phyloP scores from a whole-genome alignment of 192 early-diverging fungal species.

The Podila epicladia region DNA sequence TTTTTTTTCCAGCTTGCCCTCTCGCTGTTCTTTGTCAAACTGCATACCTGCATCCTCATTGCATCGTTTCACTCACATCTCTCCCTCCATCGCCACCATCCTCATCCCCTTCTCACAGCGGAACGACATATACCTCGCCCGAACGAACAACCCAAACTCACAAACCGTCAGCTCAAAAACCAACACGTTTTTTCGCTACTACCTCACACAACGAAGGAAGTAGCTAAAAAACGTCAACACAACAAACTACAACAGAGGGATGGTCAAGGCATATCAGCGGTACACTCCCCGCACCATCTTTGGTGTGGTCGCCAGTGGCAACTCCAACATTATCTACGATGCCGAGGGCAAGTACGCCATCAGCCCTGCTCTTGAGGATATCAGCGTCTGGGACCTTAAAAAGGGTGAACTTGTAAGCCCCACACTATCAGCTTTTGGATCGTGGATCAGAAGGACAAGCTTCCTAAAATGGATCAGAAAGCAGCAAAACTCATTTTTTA shows the following conservation, averaged over 20 bases:
- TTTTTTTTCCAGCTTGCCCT: slow-evolving; percentile 21
- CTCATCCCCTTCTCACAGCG: not conserved
- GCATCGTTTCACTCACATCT: slow-evolving; percentile 4
- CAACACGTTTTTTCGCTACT: slow-evolving; percentile 7
- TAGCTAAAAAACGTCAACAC: slow-evolving; percentile 13
- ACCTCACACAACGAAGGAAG: not conserved
- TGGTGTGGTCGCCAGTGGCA: slow-evolving; percentile 81
- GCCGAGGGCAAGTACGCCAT: slow-evolving; percentile 76
- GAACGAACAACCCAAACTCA: not conserved
- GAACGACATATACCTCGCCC: not conserved
- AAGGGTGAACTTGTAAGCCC: slow-evolving; percentile 72
- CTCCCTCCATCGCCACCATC: slow-evolving; percentile 5
- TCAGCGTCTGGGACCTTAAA: slow-evolving; percentile 87
- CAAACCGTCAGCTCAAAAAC: not conserved
- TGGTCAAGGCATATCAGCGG: slow-evolving; percentile 84
- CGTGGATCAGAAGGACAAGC: no score
- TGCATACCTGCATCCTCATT: not conserved
- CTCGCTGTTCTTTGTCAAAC: not conserved
- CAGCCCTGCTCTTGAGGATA: slow-evolving; percentile 84
- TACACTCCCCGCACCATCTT: slow-evolving; percentile 84
- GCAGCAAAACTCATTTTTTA: not conserved
- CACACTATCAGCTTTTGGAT: no score
- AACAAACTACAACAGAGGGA: slow-evolving; percentile 29
- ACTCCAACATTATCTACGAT: slow-evolving; percentile 78
- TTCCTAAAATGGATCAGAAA: no score